phyloP scores from a whole-genome alignment of 2,329 filamentous ascomycete genomes.

The Arthrobotrys megalospora region DNA sequence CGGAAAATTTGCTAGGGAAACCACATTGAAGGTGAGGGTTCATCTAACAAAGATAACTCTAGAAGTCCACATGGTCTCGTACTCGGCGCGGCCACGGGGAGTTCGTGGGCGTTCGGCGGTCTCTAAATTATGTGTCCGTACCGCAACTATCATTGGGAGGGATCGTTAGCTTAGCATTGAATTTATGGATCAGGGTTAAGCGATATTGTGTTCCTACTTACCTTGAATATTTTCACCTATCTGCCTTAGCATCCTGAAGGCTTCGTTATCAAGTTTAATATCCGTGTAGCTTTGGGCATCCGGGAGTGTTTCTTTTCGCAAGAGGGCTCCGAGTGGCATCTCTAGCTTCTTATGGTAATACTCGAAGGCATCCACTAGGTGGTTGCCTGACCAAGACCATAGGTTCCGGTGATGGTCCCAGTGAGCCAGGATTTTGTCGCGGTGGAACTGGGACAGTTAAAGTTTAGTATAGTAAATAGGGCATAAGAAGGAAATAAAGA shows the following conservation, averaged over 20 bases:
- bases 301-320: constrained; percentile 40
- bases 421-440: constrained; percentile 59
- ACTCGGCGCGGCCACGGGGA: constrained; percentile 38
- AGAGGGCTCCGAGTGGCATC: constrained; percentile 49
- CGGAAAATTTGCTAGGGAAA: background rate
- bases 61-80: constrained; percentile 58
- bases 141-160: constrained; percentile 30
- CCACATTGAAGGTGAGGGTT: background rate
- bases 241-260: constrained; percentile 46
- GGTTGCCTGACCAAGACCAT: constrained; percentile 58
- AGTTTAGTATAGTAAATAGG: background rate
- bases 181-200: background rate
- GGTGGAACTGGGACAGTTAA: constrained; percentile 38
- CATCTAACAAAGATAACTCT: constrained; percentile 52
- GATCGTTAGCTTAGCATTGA: background rate
- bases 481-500: background rate
- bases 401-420: constrained; percentile 55
- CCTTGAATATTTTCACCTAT: constrained; percentile 53
- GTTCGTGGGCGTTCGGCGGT: constrained; percentile 40
- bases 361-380: constrained; percentile 56
- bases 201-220: background rate
- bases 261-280: constrained; percentile 55
- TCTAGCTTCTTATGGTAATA: constrained; percentile 58
- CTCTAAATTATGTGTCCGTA: constrained; percentile 37
- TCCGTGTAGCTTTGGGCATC: constrained; percentile 57